phyloP scores from a whole-genome alignment of 2,329 filamentous ascomycete genomes.

The Gyromitra esculenta region DNA sequence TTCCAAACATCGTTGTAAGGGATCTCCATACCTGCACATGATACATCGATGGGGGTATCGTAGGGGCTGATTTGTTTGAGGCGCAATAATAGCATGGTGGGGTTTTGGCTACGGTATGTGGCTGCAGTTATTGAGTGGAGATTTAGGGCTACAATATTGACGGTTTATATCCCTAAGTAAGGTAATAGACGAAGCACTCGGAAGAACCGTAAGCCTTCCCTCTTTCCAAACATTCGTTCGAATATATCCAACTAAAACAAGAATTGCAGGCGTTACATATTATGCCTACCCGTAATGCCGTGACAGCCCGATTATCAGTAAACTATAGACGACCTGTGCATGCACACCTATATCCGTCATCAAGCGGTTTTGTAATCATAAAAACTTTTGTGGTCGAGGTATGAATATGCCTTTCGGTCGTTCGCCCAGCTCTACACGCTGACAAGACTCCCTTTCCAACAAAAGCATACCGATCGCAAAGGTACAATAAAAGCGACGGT shows the following conservation, averaged over 20 bases:
- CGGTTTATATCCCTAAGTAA: constrained; percentile 1
- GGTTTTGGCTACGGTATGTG: constrained; percentile 44
- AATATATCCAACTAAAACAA: background rate
- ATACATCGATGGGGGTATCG: background rate
- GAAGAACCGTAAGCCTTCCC: constrained; percentile 40
- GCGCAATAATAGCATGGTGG: constrained; percentile 38
- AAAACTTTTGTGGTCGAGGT: constrained; percentile 45
- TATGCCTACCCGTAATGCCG: constrained; percentile 46
- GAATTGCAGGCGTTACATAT: constrained; percentile 38
- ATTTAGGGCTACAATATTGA: background rate
- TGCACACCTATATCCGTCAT: constrained; percentile 36
- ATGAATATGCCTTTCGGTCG: background rate
- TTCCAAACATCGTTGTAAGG: constrained; percentile 43
- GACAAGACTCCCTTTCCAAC: background rate
- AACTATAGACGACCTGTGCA: constrained; percentile 40
- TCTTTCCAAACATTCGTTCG: background rate
- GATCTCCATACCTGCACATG: background rate
- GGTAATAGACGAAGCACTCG: constrained; percentile 48
- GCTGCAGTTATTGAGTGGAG: background rate
- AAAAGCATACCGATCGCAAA: constrained; percentile 39
- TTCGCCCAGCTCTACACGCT: background rate
- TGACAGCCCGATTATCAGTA: constrained; percentile 40
- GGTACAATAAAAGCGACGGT: constrained; percentile 36
- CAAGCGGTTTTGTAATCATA: constrained; percentile 42
- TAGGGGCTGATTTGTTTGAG: constrained; percentile 12